Base-by-base conservation (phyloP, 495 filamentous ascomycete species). In the Cryomyces antarcticus region DNA sequence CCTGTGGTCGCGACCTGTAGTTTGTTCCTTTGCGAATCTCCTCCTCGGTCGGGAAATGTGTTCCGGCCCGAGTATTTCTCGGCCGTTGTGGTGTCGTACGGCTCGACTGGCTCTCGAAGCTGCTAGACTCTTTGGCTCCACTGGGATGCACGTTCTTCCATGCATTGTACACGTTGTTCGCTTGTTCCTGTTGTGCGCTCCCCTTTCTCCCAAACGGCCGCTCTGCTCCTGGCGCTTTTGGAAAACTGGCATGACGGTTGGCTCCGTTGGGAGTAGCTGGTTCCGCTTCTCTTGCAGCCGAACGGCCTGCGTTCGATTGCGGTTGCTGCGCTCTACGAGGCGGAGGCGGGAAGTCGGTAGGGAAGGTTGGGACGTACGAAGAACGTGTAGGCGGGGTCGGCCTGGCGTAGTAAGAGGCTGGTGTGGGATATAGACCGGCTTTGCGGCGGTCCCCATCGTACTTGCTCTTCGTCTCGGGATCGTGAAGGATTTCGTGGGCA, bases 401-500 rank as follows among this genome's bases (percentile, higher is more conserved):
- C 0, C 50, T 31, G 13, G 41, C 36, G 13, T 42, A 7, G 24
- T 39, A 7, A 7, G 33, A 35, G 33, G 33, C 33, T 35, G 43
- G 9, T n/a, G n/a, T n/a, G 43, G 49, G 41, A 51, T 41, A 53
- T 43, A 56, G 35, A 45, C 53, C 58, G 41, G 54, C 51, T 49
- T 54, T 54, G n/a, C 68, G 49, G 24, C 83, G 73, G 41, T 82
- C 71, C 4, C 71, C 68, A 56, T 95, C 87, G 52, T 89, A 92
- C 51, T 81, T 87, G 9, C 69, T 56, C 43, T 77, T 76, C 49
- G 67, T 61, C 30, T 65, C 60, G 0, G 75, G 63, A 49, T 93
- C 82, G 45, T 66, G 69, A 28, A 95, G 66, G 28, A 95, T 71
- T 54, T 93, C 87, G 48, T 89, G 74, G 24, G 87, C 87, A 1